These are phyloP conservation scores for Bromus sterilis DNA, from an alignment of 176 grass and related monocot species.

Conservation along the genomic window DNA sequence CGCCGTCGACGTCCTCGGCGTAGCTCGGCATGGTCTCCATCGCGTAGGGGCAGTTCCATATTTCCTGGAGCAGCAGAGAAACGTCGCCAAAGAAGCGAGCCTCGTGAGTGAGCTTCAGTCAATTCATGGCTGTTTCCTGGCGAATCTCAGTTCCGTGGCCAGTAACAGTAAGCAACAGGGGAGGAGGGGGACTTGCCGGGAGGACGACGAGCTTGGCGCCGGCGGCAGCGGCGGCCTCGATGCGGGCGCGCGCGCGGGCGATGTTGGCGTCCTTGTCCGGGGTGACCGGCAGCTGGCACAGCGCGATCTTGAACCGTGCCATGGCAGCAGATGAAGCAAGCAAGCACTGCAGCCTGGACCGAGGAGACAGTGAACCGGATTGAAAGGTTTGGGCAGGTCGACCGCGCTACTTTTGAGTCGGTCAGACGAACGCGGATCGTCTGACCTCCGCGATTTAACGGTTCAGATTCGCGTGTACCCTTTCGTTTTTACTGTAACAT, in stretches of 20 bases:
- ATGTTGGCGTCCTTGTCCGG: slow-evolving; percentile 46
- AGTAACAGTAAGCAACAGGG: background rate
- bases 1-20: slow-evolving; percentile 54
- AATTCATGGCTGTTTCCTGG: background rate
- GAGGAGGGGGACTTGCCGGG: slow-evolving; percentile 26
- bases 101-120: background rate
- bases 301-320: slow-evolving; percentile 48
- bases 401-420: too few relatives aligned
- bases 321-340: background rate
- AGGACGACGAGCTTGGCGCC: slow-evolving; percentile 54
- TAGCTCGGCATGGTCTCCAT: slow-evolving; percentile 38
- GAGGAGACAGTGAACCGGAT: background rate
- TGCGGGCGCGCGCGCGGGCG: slow-evolving; percentile 22
- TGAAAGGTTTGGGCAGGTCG: too few relatives aligned
- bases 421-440: too few relatives aligned
- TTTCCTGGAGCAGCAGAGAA: slow-evolving; percentile 31
- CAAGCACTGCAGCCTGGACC: background rate
- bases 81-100: background rate
- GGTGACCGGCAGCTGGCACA: slow-evolving; percentile 49
- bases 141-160: background rate
- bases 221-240: slow-evolving; percentile 28
- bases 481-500: too few relatives aligned
- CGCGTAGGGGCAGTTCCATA: slow-evolving; percentile 57
- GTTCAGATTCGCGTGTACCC: too few relatives aligned
- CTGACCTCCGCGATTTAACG: too few relatives aligned